Percentiles rank a stretch among this genome's conserved stretches.
Evolutionary conservation across 1,284 basidiomycete species (phyloP).

Genomic region (Puccinia horiana): DNA sequence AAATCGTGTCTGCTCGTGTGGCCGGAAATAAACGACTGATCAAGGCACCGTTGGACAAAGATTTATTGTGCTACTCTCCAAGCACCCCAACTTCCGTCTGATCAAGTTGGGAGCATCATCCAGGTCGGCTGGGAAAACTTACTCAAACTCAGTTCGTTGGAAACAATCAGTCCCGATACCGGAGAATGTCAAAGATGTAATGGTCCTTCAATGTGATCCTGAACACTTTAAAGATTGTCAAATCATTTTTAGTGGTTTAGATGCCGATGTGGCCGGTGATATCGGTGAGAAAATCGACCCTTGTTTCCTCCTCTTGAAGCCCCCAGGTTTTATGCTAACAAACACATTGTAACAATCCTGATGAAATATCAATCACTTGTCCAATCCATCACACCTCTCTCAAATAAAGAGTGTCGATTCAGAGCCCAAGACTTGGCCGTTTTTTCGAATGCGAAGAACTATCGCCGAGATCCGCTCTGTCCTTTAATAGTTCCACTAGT

Average conservation of each 20-base stretch:
- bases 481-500: constrained; percentile 96
- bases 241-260: constrained; percentile 90
- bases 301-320: neutral
- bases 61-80: constrained; percentile 84
- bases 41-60: constrained; percentile 57
- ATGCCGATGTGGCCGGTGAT: constrained; percentile 89
- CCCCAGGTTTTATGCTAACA: neutral
- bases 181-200: constrained; percentile 67
- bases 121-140: constrained; percentile 82
- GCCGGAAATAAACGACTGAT: neutral
- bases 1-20: no score
- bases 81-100: constrained; percentile 87
- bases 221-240: constrained; percentile 78
- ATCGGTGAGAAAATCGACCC: constrained; percentile 69
- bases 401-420: constrained; percentile 76
- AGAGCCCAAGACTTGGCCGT: constrained; percentile 83
- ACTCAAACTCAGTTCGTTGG: constrained; percentile 79
- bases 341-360: no score
- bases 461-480: constrained; percentile 87
- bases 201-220: constrained; percentile 77
- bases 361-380: no score
- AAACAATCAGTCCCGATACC: constrained; percentile 85
- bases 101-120: constrained; percentile 85
- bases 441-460: constrained; percentile 98
- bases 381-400: neutral